These are phyloP conservation scores for Nemania diffusa DNA, from an alignment of 2,329 filamentous ascomycete species.

Conservation along the genomic window DNA sequence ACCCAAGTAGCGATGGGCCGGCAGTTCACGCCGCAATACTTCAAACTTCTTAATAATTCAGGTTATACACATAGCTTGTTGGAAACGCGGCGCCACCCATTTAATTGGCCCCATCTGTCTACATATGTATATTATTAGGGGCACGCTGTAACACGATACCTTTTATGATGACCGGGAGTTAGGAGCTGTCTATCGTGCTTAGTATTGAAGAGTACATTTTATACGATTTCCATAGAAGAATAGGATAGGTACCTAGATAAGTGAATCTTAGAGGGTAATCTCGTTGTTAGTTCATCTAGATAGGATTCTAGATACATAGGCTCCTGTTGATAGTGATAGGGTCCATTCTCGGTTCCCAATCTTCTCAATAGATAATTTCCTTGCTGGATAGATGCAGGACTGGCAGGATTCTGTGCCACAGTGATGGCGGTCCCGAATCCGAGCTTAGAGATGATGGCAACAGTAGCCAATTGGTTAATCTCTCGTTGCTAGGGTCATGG, in stretches of 20 bases:
- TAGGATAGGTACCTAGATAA: background rate
- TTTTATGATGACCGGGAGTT: constrained; percentile 21
- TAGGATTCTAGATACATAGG: background rate
- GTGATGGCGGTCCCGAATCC: constrained; percentile 21
- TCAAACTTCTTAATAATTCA: background rate
- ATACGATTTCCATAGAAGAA: background rate
- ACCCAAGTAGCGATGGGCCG: constrained; percentile 46
- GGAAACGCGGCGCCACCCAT: background rate
- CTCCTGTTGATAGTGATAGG: background rate
- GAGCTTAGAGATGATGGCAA: background rate
- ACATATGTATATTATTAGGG: background rate
- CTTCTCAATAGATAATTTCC: background rate
- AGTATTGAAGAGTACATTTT: background rate
- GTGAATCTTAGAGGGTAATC: background rate
- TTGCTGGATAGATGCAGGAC: background rate
- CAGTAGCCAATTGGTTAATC: constrained; percentile 13
- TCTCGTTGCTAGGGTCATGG: constrained; percentile 14
- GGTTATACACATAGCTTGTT: background rate
- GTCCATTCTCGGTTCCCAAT: background rate
- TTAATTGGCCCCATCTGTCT: background rate
- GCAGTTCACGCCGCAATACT: constrained; percentile 30
- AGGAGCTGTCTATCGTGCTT: constrained; percentile 4
- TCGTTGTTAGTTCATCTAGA: constrained; percentile 13
- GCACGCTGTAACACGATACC: background rate
- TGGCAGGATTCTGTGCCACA: constrained; percentile 25